phyloP scores from a whole-genome alignment of 2,329 filamentous ascomycete species.

The Hymenoscyphus albidus region DNA sequence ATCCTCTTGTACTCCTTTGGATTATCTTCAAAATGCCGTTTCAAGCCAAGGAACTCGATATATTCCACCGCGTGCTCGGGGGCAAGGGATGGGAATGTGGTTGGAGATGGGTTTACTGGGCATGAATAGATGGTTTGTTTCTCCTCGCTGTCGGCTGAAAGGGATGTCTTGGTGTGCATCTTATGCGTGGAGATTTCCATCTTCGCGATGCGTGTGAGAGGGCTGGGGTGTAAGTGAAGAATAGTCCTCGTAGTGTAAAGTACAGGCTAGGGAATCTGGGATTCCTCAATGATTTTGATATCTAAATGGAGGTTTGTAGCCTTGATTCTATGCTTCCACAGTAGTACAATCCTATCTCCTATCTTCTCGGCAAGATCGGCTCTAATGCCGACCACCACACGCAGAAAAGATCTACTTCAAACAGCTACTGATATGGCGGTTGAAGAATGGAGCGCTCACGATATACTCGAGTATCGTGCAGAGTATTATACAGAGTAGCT shows the following conservation, averaged over 20 bases:
- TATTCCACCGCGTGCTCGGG: slow-evolving; percentile 12
- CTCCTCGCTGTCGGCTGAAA: slow-evolving; percentile 6
- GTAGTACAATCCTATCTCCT: not conserved
- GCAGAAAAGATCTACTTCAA: not conserved
- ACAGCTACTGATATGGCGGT: not conserved
- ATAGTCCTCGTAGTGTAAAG: no score
- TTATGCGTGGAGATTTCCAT: slow-evolving; percentile 2
- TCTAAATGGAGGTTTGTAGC: not conserved
- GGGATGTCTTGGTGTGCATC: slow-evolving; percentile 6
- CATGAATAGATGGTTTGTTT: slow-evolving; percentile 9
- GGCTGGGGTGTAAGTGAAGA: no score
- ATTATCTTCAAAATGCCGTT: slow-evolving; percentile 10
- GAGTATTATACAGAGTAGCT: no score
- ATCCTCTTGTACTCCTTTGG: slow-evolving; percentile 10
- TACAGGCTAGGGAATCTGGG: no score
- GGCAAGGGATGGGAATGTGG: slow-evolving; percentile 6
- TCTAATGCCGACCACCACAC: not conserved
- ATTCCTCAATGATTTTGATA: not conserved
- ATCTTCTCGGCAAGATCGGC: not conserved
- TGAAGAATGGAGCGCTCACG: no score
- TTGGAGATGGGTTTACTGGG: slow-evolving; percentile 1
- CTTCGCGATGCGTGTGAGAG: not conserved
- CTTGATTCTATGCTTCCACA: not conserved
- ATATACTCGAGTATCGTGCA: no score
- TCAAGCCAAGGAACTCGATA: slow-evolving; percentile 11